Conservation (phyloP, 1,284 basidiomycete genomes). For the Sporisorium scitamineum region DNA sequence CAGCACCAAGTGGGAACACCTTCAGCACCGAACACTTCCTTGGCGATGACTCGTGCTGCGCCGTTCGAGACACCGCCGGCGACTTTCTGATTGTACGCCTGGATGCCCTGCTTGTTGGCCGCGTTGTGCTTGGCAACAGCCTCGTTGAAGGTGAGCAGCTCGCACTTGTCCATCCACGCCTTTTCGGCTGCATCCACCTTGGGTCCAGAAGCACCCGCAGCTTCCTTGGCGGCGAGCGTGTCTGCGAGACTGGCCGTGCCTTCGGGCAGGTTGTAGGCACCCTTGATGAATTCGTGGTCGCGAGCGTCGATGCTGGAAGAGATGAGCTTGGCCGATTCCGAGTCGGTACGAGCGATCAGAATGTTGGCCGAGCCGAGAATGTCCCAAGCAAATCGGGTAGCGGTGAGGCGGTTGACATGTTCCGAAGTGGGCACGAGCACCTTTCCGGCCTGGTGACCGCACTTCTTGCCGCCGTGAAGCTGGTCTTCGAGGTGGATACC, state of each 20-base stretch:
- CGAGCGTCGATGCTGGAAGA: constrained; percentile 83
- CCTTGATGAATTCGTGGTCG: constrained; percentile 73
- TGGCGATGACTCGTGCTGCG: constrained; percentile 80
- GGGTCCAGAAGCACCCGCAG: constrained; percentile 53
- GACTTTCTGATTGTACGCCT: constrained; percentile 74
- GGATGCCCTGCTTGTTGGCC: constrained; percentile 71
- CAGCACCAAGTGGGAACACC: constrained; percentile 82
- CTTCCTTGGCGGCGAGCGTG: constrained; percentile 61
- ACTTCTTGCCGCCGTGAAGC: constrained; percentile 72
- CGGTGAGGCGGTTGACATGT: constrained; percentile 84
- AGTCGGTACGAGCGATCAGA: constrained; percentile 89
- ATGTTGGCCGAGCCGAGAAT: constrained; percentile 87
- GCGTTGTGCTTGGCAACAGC: constrained; percentile 74
- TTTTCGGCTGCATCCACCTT: constrained; percentile 65
- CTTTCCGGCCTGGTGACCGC: constrained; percentile 92
- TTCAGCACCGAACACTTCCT: constrained; percentile 77
- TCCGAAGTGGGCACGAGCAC: constrained; percentile 89
- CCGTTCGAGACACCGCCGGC: constrained; percentile 78
- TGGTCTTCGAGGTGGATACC: constrained; percentile 68
- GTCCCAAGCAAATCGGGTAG: constrained; percentile 88
- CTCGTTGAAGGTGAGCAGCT: constrained; percentile 81
- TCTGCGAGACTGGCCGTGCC: constrained; percentile 63
- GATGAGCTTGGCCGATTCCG: constrained; percentile 87
- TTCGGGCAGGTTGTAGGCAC: constrained; percentile 64
- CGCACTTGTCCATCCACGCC: constrained; percentile 66